Base-by-base conservation (phyloP, 352 stramenopile genomes). In the Globisporangium nunn region DNA sequence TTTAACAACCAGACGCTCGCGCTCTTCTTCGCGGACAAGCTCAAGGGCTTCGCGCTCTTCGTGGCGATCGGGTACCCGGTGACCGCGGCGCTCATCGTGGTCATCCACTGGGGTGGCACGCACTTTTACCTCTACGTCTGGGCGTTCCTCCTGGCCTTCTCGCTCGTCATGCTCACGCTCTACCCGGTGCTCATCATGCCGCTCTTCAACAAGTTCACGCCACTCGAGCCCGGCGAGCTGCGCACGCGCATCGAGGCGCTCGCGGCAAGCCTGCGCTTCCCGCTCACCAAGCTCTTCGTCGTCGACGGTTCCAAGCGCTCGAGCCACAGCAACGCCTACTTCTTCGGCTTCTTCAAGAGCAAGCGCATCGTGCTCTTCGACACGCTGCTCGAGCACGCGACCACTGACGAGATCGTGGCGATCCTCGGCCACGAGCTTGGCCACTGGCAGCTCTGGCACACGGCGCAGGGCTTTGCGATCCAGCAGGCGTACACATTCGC, bases 291-390 rank as follows among this genome's bases (percentile, higher is more conserved):
- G 67, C 80, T 99, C 39, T 99, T 98, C 68, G 90, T 98, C 7
- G 97, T 97, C 69, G 97, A 99, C 74, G 97, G 96, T 40, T 98
- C 92, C 23, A 98, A 98, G 76, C 85, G 97, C 35, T 98, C 87
- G 11, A 91, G 78, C 60, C 93, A 98, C 74, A 92, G 78, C 56
- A 95, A 94, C 54, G 85, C 84, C 29, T 95, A 94, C 62, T 88
- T 95, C 51, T 94, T 85, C 52, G 96, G 96, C n/a, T 93, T 98
- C 52, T 97, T 97, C 64, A 97, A 96, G 63, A 98, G 93, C 74
- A 98, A 98, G 68, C 87, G 96, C 31, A 98, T 98, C 65, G 95
- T 98, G 30, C 68, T 98, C 3, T 99, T 97, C 63, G 96, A 99
- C 71, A 99, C 96, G 40, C 78, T 99, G 12, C 73, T 99, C 45